Conservation (phyloP, 2,329 filamentous ascomycete species). For the Hansfordia pulvinata region DNA sequence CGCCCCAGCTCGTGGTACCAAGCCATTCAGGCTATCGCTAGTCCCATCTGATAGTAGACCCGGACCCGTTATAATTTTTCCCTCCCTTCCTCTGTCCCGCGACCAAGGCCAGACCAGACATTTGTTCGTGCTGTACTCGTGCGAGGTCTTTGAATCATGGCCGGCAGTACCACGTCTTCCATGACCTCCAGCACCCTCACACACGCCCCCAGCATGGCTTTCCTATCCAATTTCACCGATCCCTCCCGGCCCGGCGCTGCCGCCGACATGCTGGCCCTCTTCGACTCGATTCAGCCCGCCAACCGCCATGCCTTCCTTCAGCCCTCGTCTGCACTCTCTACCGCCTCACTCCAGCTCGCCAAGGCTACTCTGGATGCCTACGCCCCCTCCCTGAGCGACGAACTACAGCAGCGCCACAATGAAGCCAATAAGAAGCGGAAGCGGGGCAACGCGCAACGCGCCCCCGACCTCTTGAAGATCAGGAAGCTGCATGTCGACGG, state of each 20-base stretch:
- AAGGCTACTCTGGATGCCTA: constrained; percentile 71
- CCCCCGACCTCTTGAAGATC: constrained; percentile 51
- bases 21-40: too few relatives aligned
- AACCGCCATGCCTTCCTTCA: constrained; percentile 67
- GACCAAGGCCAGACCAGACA: too few relatives aligned
- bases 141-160: constrained; percentile 13
- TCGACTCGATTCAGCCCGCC: constrained; percentile 40
- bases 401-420: constrained; percentile 56
- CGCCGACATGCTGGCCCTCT: constrained; percentile 32
- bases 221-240: constrained; percentile 21
- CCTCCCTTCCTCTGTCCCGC: too few relatives aligned
- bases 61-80: too few relatives aligned
- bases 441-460: constrained; percentile 34
- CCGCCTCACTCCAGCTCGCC: constrained; percentile 58
- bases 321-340: constrained; percentile 52
- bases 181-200: constrained; percentile 52
- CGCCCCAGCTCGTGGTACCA: too few relatives aligned
- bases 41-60: too few relatives aligned
- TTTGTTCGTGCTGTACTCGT: too few relatives aligned
- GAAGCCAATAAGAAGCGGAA: constrained; percentile 66
- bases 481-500: constrained; percentile 77
- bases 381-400: constrained; percentile 58
- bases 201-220: constrained; percentile 28
- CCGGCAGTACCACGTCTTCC: constrained; percentile 41
- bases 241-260: constrained; percentile 15